Percentiles rank a stretch among this genome's conserved stretches.
These are phyloP conservation scores for Cichorium intybus DNA, from an alignment of 140 eudicot genomes.

Conservation along the genomic window DNA sequence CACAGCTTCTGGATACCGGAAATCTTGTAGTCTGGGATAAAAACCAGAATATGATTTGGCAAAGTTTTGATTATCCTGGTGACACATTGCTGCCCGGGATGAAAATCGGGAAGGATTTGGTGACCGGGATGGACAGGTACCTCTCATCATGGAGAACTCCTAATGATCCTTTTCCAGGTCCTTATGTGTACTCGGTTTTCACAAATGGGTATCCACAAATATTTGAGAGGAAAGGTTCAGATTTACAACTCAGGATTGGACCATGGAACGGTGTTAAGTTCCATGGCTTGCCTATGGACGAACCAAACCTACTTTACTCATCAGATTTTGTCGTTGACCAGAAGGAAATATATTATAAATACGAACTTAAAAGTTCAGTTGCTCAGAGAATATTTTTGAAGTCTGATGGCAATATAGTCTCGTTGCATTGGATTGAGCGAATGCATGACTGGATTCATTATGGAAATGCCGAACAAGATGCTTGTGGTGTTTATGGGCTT, in stretches of 20 bases:
- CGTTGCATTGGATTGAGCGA: conserved; percentile 21
- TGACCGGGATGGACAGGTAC: not conserved
- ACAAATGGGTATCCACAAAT: conserved; percentile 38
- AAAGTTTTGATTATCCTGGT: conserved; percentile 36
- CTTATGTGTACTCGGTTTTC: not conserved
- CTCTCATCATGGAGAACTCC: conserved; percentile 28
- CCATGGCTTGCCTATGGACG: conserved; percentile 14
- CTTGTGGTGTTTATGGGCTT: conserved; percentile 7
- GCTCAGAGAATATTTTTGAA: conserved; percentile 7
- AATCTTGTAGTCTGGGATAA: conserved; percentile 30
- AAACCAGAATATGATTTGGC: conserved; percentile 26
- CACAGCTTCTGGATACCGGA: conserved; percentile 29
- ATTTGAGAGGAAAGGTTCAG: not conserved
- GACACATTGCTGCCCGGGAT: conserved; percentile 32
- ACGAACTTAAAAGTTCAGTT: not conserved
- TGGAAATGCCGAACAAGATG: not conserved
- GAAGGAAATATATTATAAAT: conserved; percentile 26
- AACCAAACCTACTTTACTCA: not conserved
- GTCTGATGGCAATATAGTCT: conserved; percentile 19
- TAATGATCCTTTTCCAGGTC: conserved; percentile 30
- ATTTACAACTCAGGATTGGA: conserved; percentile 17
- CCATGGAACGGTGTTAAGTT: conserved; percentile 41
- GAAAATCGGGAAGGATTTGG: conserved; percentile 31
- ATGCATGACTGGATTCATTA: conserved; percentile 12
- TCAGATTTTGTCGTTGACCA: conserved; percentile 11